Evolutionary conservation across 2,329 filamentous ascomycete genomes (phyloP), one percentile per base, ranked within the genome.

Genomic region (Aspergillus sclerotialis): DNA sequence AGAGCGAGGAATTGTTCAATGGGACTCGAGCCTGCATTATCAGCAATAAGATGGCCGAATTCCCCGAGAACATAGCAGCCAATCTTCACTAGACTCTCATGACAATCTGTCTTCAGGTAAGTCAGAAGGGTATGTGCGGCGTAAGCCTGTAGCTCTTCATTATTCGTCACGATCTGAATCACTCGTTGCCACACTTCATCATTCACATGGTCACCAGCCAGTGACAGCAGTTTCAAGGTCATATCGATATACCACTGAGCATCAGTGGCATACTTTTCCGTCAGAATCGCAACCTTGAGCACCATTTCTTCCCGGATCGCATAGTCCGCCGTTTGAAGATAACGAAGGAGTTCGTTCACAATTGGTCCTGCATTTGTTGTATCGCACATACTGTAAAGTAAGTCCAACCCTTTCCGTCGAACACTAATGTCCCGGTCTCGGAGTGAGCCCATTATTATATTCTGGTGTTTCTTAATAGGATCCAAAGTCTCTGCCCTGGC

Each of bases 231-330:
- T 36, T 90, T 80, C 46, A 98, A 72, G 8, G 92, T 94, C 48
- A 96, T 95, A 57, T 98, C 90, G 43, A 98, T 93, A 61, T 98
- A 98, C 92, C 92, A 98, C 67, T 96, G 90, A 13, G 94, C 86
- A 54, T 98, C 92, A 1, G 89, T 95, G 15, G 92, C 92, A 58
- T 98, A 98, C 58, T 96, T 96, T 60, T 98, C 92, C 0, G 93
- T 96, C 45, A 98, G 64, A 53, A 98, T 98, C 33, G 92, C 92
- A 63, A 98, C 94, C 67, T 98, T 98, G 43, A 98, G 72, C 4
- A 96, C 92, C 92, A 98, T 98, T 62, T 98, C 92, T 66, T 98
- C 93, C 44, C 93, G 80, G 51, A 98, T 95, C 4, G 90, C 90
- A 61, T 94, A 98, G 61, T 98, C 92, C 30, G 92, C 92, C 36